phyloP scores from a whole-genome alignment of 352 stramenopile species.

The Globisporangium paddicum region DNA sequence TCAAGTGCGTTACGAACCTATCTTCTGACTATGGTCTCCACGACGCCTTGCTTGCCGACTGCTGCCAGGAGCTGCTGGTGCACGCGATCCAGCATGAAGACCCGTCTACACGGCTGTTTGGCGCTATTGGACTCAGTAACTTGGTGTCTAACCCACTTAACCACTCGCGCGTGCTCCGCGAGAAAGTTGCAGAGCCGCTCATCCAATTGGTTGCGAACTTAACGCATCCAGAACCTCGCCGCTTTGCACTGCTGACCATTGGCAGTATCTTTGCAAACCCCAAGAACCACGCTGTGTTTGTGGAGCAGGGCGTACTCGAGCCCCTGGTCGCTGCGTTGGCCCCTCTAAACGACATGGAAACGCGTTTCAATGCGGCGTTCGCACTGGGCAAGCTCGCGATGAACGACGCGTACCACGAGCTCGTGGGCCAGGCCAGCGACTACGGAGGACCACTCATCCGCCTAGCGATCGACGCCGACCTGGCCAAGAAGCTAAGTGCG shows the following conservation, averaged over 20 bases:
- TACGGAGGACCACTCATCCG: constrained; percentile 44
- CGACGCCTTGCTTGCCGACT: constrained; percentile 68
- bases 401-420: constrained; percentile 62
- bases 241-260: constrained; percentile 82
- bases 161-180: constrained; percentile 65
- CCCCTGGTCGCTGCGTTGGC: constrained; percentile 67
- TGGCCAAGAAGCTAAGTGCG: constrained; percentile 36
- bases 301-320: constrained; percentile 64
- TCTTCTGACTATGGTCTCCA: constrained; percentile 86
- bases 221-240: constrained; percentile 38
- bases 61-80: constrained; percentile 80
- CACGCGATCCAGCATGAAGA: constrained; percentile 58
- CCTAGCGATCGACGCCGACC: constrained; percentile 54
- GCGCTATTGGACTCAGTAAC: constrained; percentile 88
- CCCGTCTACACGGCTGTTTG: constrained; percentile 77
- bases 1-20: constrained; percentile 77
- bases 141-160: constrained; percentile 82
- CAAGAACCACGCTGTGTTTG: constrained; percentile 61
- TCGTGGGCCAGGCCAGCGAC: constrained; percentile 50
- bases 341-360: constrained; percentile 79
- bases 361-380: constrained; percentile 91
- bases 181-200: constrained; percentile 53
- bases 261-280: constrained; percentile 77
- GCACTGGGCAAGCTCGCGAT: constrained; percentile 92
- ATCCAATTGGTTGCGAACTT: constrained; percentile 45